A percentile compares a stretch with the other conserved stretches of the same genome.
Conservation (phyloP, 2,329 filamentous ascomycete species). For the Ophiostoma fasciatum region DNA sequence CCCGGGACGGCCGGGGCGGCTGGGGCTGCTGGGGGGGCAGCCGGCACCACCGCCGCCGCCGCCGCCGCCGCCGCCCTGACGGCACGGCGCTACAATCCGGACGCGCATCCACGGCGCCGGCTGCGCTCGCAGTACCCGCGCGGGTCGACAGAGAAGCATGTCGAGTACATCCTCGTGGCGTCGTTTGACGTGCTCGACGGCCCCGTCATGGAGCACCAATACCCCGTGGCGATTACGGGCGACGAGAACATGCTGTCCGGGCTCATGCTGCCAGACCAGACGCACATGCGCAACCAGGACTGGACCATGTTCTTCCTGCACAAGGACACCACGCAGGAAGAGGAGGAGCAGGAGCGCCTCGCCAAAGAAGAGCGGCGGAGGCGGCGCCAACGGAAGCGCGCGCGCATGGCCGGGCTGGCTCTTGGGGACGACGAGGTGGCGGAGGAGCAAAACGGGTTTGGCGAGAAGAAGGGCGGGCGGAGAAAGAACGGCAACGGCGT, state of each 20-base stretch:
- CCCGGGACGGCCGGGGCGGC: too few species aligned
- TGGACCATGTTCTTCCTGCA: constrained; percentile 99
- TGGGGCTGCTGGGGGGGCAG: too few species aligned
- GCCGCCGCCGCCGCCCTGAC: background rate
- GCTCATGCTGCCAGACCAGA: constrained; percentile 95
- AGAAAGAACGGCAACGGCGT: constrained; percentile 28
- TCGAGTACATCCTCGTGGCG: constrained; percentile 95
- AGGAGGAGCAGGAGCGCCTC: constrained; percentile 58
- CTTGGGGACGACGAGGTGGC: constrained; percentile 27
- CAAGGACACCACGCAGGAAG: constrained; percentile 76
- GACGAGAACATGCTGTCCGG: constrained; percentile 98
- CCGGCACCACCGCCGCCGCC: constrained; percentile 7
- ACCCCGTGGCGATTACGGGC: constrained; percentile 83
- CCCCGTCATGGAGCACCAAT: constrained; percentile 97
- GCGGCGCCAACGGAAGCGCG: constrained; percentile 35
- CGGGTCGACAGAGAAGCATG: constrained; percentile 73
- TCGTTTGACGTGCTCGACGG: constrained; percentile 95
- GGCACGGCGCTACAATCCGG: constrained; percentile 33
- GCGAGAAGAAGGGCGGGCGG: too few species aligned
- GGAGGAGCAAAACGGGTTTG: too few species aligned
- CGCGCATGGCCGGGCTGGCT: constrained; percentile 31
- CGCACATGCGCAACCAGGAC: constrained; percentile 85
- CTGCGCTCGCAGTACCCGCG: constrained; percentile 62
- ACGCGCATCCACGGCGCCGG: constrained; percentile 36
- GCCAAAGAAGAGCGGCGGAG: constrained; percentile 38